A percentile compares a stretch with the other conserved stretches of the same genome.
These are phyloP conservation scores for Eutrema japonicum DNA, from an alignment of 345 rosid genomes.

Conservation along the genomic window DNA sequence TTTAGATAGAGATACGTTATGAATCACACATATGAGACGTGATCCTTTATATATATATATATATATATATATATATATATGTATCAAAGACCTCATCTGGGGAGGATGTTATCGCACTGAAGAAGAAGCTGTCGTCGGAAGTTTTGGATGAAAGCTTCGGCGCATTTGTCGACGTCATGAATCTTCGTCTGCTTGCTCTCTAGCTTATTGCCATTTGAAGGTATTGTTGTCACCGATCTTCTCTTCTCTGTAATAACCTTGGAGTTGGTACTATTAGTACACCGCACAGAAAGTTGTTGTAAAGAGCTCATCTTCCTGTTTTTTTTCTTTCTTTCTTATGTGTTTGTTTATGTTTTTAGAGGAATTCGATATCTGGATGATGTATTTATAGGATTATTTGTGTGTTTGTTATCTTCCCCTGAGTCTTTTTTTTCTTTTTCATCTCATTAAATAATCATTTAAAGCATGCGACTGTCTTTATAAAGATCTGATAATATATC, in stretches of 20 bases:
- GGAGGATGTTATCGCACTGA: slow-evolving; percentile 32
- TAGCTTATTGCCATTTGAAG: neutral
- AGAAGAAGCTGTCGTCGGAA: slow-evolving; percentile 43
- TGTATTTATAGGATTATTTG: slow-evolving; percentile 32
- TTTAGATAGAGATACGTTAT: neutral
- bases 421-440: slow-evolving; percentile 24
- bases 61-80: neutral
- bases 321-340: neutral
- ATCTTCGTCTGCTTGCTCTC: slow-evolving; percentile 19
- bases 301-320: slow-evolving; percentile 30
- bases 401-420: neutral
- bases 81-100: slow-evolving; percentile 22
- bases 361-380: slow-evolving; percentile 15
- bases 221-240: slow-evolving; percentile 7
- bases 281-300: slow-evolving; percentile 20
- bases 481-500: neutral
- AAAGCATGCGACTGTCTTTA: neutral
- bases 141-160: slow-evolving; percentile 43
- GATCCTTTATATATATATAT: neutral
- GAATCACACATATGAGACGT: neutral
- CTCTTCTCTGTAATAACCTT: slow-evolving; percentile 36
- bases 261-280: slow-evolving; percentile 25
- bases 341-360: neutral
- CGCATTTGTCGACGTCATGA: slow-evolving; percentile 40
- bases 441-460: neutral